Percentiles rank a stretch among this genome's conserved stretches.
phyloP scores from a whole-genome alignment of 2,329 filamentous ascomycete genomes.

The Orbilia javanica region DNA sequence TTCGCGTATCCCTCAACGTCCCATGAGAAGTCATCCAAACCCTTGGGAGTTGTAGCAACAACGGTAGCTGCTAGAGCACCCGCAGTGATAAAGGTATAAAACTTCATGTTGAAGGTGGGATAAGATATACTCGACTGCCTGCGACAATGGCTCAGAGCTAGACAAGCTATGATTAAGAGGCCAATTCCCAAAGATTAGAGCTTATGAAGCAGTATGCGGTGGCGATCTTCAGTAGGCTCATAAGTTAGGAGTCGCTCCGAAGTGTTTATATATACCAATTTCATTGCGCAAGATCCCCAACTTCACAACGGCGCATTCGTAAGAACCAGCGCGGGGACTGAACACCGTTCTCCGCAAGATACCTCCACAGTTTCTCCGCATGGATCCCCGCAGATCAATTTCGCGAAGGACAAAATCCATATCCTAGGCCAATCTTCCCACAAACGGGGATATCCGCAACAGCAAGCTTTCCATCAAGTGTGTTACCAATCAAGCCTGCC shows the following conservation, averaged over 20 bases:
- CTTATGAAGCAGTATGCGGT: conserved; percentile 29
- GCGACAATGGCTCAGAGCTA: not conserved
- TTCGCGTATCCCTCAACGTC: conserved; percentile 53
- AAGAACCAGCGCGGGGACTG: conserved; percentile 1
- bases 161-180: not conserved
- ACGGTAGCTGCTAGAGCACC: conserved; percentile 16
- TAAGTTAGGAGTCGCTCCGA: conserved; percentile 1
- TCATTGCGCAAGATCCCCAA: not conserved
- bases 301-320: not conserved
- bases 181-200: not conserved
- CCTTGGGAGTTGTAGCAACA: conserved; percentile 45
- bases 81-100: conserved; percentile 19
- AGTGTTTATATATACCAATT: conserved; percentile 37
- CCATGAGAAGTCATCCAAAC: conserved; percentile 47
- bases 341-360: conserved; percentile 7
- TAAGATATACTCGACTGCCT: not conserved
- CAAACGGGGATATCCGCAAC: not conserved
- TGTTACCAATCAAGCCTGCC: conserved; percentile 11
- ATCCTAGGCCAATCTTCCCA: conserved; percentile 20
- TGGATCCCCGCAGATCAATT: conserved; percentile 23
- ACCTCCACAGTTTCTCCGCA: conserved; percentile 55
- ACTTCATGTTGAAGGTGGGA: conserved; percentile 32
- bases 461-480: conserved; percentile 25
- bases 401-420: not conserved
- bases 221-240: conserved; percentile 8